phyloP scores from a whole-genome alignment of 371 early-diverging fungal genomes.

The Apophysomyces elegans region DNA sequence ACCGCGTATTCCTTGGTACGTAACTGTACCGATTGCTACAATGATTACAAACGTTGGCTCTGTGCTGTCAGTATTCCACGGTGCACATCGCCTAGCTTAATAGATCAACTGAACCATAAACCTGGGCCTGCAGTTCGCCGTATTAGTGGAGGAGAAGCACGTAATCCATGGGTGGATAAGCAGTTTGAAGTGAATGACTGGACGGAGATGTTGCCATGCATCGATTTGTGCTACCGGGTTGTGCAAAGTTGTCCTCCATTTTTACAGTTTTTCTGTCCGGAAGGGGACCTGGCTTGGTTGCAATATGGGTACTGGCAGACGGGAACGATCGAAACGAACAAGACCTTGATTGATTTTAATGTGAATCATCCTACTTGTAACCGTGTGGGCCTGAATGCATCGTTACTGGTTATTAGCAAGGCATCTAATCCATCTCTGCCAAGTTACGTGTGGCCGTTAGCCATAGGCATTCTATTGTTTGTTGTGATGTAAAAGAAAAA shows the following conservation, averaged over 20 bases:
- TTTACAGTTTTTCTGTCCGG: conserved; percentile 64
- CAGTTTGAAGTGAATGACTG: conserved; percentile 48
- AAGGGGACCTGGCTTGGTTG: conserved; percentile 46
- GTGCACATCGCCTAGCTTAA: conserved; percentile 43
- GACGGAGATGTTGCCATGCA: conserved; percentile 65
- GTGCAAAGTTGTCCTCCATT: conserved; percentile 71
- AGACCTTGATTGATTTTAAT: conserved; percentile 27
- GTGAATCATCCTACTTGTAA: conserved; percentile 47
- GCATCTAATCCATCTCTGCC: neutral
- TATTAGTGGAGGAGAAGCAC: conserved; percentile 40
- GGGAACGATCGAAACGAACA: conserved; percentile 23
- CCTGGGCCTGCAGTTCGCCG: conserved; percentile 32
- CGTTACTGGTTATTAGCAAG: conserved; percentile 29
- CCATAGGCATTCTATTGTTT: neutral
- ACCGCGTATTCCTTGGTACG: conserved; percentile 67
- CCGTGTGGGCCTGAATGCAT: conserved; percentile 33
- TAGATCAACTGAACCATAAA: conserved; percentile 22
- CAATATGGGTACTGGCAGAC: conserved; percentile 56
- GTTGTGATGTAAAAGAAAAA: neutral
- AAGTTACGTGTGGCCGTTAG: neutral
- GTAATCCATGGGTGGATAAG: conserved; percentile 50
- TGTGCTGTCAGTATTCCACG: conserved; percentile 68
- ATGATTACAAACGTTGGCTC: conserved; percentile 69
- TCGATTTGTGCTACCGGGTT: conserved; percentile 67
- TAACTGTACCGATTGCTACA: conserved; percentile 63